Evolutionary conservation across 192 early-diverging fungal genomes (phyloP), one percentile per base, ranked within the genome.

Genomic region (Coemansia sp.): DNA sequence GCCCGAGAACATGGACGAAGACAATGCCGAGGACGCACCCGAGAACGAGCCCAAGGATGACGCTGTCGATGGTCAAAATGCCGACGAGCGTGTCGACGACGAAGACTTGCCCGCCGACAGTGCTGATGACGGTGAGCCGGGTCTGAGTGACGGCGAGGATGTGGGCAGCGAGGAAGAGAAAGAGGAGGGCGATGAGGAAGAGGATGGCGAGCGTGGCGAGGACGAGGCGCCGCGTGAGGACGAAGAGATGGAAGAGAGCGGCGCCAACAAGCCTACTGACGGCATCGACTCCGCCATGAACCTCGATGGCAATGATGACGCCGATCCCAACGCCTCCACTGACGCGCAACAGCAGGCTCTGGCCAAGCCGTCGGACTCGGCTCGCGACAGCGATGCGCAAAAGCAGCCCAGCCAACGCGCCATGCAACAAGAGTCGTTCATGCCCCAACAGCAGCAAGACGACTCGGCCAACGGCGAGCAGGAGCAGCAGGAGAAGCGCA

Each of bases 281-380:
- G 87, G 90, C 43, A 79, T 85, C 16, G 88, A 88, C 50, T 76
- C 75, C 34, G 87, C 85, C 11, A 86, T 87, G 65, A 86, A 90
- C 64, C 77, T 83, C 67, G 87, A 88, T 58, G 83, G 83, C 63
- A 71, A 80, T 18, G 86, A 81, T 57, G 83, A 81, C 13, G 73
- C 68, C 18, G 74, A 74, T 27, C 63, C 72, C 29, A 69, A 76
- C 69, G 61, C 61, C 10, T 62, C 61, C 20, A 73, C 77, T 3
- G 40, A 72, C 1, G 78, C 83, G 39, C 74, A 84, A 65, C 69
- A 79, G 38, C 60, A 74, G 33, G 61, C 76, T 4, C 41, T 71
- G 49, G 46, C 74, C 3, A 73, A 79, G 76, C 81, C 76, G 3
- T 70, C 76, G 5, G 52, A 68, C 18, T 36, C 68, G 18, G 57